Conservation (phyloP, 352 stramenopile genomes). For the Globisporangium cederbergense region DNA sequence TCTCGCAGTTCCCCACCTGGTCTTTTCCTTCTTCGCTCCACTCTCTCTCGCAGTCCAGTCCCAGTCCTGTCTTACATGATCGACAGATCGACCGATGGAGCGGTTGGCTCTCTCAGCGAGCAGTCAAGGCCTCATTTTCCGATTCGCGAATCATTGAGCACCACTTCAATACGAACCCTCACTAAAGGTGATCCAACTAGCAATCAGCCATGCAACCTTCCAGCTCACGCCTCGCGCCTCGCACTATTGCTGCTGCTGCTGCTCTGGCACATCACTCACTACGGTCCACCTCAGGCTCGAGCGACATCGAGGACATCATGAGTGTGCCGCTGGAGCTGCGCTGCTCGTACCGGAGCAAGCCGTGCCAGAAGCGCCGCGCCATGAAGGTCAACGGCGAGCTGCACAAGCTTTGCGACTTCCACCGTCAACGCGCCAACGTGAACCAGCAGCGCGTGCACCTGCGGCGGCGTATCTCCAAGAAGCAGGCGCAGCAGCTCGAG, state of each 20-base stretch:
- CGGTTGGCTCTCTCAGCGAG: background rate
- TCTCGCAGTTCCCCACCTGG: background rate
- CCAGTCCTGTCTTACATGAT: background rate
- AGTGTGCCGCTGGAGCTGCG: slow-evolving; percentile 9
- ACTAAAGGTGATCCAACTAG: background rate
- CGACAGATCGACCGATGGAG: background rate
- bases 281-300: background rate
- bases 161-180: background rate
- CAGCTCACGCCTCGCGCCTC: background rate
- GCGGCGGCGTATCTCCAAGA: slow-evolving; percentile 19
- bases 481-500: slow-evolving; percentile 15
- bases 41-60: background rate
- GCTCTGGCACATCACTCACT: background rate
- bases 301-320: background rate
- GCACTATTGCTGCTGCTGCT: background rate
- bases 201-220: background rate
- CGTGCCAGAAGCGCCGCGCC: slow-evolving; percentile 30
- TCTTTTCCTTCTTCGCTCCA: background rate
- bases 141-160: background rate
- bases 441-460: slow-evolving; percentile 42
- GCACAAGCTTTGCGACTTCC: slow-evolving; percentile 41
- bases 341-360: slow-evolving; percentile 37
- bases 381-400: slow-evolving; percentile 42
- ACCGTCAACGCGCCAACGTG: slow-evolving; percentile 41
- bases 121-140: background rate